Conservation (phyloP, 1,284 basidiomycete species). For the Paramarasmius palmivorus region DNA sequence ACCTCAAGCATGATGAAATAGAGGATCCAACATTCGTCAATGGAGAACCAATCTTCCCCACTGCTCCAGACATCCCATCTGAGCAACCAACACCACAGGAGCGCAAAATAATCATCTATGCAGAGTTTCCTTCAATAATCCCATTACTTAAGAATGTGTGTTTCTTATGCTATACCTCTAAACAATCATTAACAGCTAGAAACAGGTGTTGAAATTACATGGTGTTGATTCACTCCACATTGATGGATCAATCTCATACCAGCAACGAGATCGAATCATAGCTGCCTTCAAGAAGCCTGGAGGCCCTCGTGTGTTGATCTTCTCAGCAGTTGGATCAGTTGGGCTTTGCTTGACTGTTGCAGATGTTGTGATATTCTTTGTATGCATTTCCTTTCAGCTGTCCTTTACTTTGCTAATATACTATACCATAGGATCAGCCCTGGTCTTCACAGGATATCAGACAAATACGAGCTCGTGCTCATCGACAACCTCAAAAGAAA, state of each 20-base stretch:
- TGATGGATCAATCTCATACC: neutral
- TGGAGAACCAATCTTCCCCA: neutral
- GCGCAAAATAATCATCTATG: constrained; percentile 19
- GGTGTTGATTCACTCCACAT: neutral
- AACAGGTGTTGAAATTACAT: constrained; percentile 4
- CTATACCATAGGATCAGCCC: neutral
- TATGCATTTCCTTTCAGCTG: neutral
- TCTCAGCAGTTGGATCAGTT: constrained; percentile 5
- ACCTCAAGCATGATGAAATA: constrained; percentile 16
- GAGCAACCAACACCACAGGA: neutral
- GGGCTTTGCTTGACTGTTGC: constrained; percentile 9
- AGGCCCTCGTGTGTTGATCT: constrained; percentile 6
- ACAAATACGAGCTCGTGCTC: constrained; percentile 28
- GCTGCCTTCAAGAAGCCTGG: neutral
- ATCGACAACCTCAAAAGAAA: constrained; percentile 29
- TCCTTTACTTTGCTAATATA: neutral
- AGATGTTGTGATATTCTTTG: constrained; percentile 7
- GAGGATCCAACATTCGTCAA: constrained; percentile 3
- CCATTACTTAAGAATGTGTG: constrained; percentile 20
- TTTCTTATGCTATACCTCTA: neutral
- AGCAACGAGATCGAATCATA: neutral
- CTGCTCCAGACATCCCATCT: neutral
- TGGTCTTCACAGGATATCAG: constrained; percentile 27
- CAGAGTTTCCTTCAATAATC: constrained; percentile 20
- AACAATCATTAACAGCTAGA: neutral